Conservation (phyloP, 2,329 filamentous ascomycete species). For the Sphaerulina musiva region DNA sequence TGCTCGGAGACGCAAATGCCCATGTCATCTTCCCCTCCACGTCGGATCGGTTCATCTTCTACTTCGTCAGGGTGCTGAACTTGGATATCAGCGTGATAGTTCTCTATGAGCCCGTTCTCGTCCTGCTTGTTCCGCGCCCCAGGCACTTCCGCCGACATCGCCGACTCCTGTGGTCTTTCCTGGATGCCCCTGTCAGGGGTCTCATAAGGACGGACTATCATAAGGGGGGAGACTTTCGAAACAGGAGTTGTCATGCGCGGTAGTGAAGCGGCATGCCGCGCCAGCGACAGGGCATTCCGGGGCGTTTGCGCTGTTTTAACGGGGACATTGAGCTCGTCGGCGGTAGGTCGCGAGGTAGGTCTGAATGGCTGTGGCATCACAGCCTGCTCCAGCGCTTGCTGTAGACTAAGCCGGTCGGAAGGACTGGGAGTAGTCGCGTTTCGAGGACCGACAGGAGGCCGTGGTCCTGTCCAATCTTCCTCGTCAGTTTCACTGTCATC, state of each 20-base stretch:
- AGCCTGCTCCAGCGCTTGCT: background rate
- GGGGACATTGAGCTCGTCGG: background rate
- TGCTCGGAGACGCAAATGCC: constrained; percentile 4
- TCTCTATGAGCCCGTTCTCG: background rate
- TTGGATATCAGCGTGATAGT: background rate
- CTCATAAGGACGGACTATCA: constrained; percentile 3
- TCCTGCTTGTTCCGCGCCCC: background rate
- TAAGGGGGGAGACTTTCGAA: background rate
- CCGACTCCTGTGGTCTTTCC: background rate
- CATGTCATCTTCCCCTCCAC: background rate
- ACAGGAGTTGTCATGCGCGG: background rate
- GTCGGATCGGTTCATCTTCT: background rate
- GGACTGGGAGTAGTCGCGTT: background rate
- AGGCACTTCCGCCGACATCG: background rate
- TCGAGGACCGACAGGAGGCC: background rate
- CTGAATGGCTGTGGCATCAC: background rate
- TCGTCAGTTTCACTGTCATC: constrained; percentile 4
- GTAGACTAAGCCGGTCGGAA: background rate
- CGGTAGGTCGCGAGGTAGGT: background rate
- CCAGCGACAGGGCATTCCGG: constrained; percentile 13
- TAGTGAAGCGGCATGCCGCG: constrained; percentile 7
- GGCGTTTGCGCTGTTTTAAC: too few species aligned
- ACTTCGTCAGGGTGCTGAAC: background rate
- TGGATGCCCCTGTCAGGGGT: background rate
- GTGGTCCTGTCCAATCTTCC: constrained; percentile 1